These are phyloP conservation scores for Cystobasidium onofrii DNA, from an alignment of 768 basidiomycete genomes.

Conservation along the genomic window DNA sequence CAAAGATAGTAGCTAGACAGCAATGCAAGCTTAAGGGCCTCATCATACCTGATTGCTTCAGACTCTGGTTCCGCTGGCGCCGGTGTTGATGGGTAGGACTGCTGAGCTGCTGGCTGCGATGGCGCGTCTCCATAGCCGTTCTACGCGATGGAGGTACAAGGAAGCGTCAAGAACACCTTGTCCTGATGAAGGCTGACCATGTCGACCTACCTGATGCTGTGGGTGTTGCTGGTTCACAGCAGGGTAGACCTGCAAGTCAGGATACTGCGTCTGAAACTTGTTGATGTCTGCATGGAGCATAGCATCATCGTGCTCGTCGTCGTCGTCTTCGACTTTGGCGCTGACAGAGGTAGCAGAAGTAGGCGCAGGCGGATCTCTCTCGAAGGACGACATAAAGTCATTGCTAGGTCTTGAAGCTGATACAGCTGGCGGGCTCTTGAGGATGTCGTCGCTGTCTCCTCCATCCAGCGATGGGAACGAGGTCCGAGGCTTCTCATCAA, in stretches of 20 bases:
- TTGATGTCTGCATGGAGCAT: constrained; percentile 10
- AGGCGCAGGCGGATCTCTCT: constrained; percentile 9
- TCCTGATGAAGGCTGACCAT: no score
- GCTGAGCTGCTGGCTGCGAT: not conserved
- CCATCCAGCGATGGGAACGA: constrained; percentile 30
- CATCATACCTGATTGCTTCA: constrained; percentile 28
- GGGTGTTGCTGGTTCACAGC: not conserved
- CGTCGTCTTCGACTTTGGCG: constrained; percentile 21
- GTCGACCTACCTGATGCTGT: constrained; percentile 16
- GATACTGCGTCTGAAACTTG: constrained; percentile 28
- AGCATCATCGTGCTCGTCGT: constrained; percentile 9
- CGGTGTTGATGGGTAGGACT: constrained; percentile 6
- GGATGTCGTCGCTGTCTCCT: not conserved
- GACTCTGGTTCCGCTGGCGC: constrained; percentile 27
- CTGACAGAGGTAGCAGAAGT: not conserved
- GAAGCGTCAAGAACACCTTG: no score
- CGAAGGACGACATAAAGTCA: constrained; percentile 26
- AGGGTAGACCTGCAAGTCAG: constrained; percentile 23
- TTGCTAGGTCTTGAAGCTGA: constrained; percentile 5
- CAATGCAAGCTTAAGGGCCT: not conserved
- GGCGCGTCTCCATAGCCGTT: constrained; percentile 23
- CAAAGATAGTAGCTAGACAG: not conserved
- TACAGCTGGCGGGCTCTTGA: constrained; percentile 2
- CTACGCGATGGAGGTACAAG: not conserved
- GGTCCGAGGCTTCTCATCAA: constrained; percentile 10